Conservation (phyloP, 202 grass and related monocot species). For the Bolboschoenoplectus hybrid region DNA sequence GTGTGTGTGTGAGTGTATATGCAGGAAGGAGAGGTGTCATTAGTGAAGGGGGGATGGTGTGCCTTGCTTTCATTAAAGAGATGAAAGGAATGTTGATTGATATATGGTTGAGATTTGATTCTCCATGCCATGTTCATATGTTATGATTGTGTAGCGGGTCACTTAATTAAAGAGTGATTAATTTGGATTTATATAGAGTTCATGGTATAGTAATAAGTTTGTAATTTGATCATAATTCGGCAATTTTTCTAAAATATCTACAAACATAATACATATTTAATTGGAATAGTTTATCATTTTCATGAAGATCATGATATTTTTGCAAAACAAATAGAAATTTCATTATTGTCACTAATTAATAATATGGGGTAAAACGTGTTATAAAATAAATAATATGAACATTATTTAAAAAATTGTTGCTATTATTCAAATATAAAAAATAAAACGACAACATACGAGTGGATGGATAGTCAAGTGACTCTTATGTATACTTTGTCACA, state of each 20-base stretch:
- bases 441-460: not conserved
- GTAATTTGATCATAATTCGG: not conserved
- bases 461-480: conserved; percentile 5
- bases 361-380: not conserved
- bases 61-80: conserved; percentile 23
- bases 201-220: not conserved
- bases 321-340: not conserved
- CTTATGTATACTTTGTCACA: not conserved
- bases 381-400: too few species aligned
- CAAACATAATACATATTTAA: too few species aligned
- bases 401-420: not conserved
- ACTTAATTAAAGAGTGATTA: not conserved
- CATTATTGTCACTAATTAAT: not conserved
- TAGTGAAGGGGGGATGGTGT: conserved; percentile 4
- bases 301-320: not conserved
- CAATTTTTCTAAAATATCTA: not conserved
- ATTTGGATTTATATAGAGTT: not conserved
- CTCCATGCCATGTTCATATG: not conserved
- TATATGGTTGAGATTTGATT: not conserved
- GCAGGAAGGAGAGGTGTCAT: conserved; percentile 39
- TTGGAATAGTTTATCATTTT: not conserved
- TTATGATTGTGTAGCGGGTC: not conserved
- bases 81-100: conserved; percentile 24
- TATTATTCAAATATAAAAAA: not conserved
- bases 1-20: not conserved